Evolutionary conservation across 2,329 filamentous ascomycete genomes (phyloP).

Genomic region (Tolypocladium endophyticum): DNA sequence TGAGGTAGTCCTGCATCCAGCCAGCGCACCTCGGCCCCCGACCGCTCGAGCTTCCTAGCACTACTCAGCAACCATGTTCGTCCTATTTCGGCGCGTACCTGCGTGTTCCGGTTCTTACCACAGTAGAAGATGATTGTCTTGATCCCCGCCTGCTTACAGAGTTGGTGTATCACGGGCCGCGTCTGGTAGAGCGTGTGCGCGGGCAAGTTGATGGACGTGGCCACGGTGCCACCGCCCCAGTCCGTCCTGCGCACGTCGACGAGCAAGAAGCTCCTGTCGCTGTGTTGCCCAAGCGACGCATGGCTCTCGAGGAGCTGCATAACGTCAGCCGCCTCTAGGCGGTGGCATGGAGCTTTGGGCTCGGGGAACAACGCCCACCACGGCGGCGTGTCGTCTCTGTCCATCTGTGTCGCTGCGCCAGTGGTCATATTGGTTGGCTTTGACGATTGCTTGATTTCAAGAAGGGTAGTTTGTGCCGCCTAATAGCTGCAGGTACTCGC

Average conservation of each 20-base stretch:
- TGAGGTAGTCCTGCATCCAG: conserved; percentile 47
- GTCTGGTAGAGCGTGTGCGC: conserved; percentile 44
- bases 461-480: background rate
- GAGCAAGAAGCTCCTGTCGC: conserved; percentile 28
- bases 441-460: background rate
- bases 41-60: conserved; percentile 36
- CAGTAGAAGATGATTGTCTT: conserved; percentile 44
- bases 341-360: conserved; percentile 25
- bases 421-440: background rate
- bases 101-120: conserved; percentile 22
- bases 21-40: conserved; percentile 41
- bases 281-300: conserved; percentile 15
- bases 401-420: background rate
- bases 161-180: conserved; percentile 33
- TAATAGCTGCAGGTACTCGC: background rate
- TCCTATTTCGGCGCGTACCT: background rate
- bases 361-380: conserved; percentile 34
- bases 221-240: conserved; percentile 49
- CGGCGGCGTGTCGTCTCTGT: conserved; percentile 10
- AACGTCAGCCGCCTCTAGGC: conserved; percentile 28
- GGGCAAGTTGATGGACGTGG: conserved; percentile 45
- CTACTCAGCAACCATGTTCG: background rate
- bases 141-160: conserved; percentile 39
- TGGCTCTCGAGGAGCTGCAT: conserved; percentile 28
- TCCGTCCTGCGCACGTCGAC: conserved; percentile 44